These are phyloP conservation scores for Pythium insidiosum DNA, from an alignment of 352 stramenopile species.

Conservation along the genomic window DNA sequence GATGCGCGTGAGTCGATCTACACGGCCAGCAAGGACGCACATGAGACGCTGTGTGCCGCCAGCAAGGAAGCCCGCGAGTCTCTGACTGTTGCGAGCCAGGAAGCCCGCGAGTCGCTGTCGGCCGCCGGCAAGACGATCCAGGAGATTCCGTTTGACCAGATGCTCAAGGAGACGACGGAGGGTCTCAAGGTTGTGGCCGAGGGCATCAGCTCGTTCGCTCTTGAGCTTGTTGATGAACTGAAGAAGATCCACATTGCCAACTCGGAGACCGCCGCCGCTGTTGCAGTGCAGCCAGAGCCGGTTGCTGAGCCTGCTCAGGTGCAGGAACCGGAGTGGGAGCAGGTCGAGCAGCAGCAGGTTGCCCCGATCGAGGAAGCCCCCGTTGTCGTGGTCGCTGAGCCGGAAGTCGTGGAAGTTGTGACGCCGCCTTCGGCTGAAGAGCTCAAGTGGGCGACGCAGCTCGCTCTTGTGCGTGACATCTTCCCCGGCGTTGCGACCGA, in stretches of 20 bases:
- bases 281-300: neutral
- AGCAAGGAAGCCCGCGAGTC: slow-evolving; percentile 59
- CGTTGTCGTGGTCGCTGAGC: slow-evolving; percentile 21
- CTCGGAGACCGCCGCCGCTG: slow-evolving; percentile 6
- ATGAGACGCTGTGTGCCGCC: slow-evolving; percentile 14
- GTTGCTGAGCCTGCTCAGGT: neutral
- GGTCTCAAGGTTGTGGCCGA: slow-evolving; percentile 72
- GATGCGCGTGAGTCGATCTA: slow-evolving; percentile 18
- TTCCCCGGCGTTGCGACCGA: slow-evolving; percentile 46
- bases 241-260: slow-evolving; percentile 20
- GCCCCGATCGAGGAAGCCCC: slow-evolving; percentile 17
- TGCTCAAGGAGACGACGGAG: slow-evolving; percentile 72
- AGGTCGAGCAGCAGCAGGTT: slow-evolving; percentile 12
- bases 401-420: slow-evolving; percentile 28
- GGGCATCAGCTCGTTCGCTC: slow-evolving; percentile 64
- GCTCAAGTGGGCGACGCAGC: slow-evolving; percentile 67
- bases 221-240: slow-evolving; percentile 70
- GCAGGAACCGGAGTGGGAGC: slow-evolving; percentile 43
- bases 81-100: slow-evolving; percentile 61
- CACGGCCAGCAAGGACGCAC: slow-evolving; percentile 9
- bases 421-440: slow-evolving; percentile 45
- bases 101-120: slow-evolving; percentile 15
- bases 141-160: slow-evolving; percentile 79
- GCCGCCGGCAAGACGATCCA: slow-evolving; percentile 34
- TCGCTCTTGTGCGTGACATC: slow-evolving; percentile 71